Base-by-base conservation (phyloP, 106 monocot species). In the Chionographis japonica region DNA sequence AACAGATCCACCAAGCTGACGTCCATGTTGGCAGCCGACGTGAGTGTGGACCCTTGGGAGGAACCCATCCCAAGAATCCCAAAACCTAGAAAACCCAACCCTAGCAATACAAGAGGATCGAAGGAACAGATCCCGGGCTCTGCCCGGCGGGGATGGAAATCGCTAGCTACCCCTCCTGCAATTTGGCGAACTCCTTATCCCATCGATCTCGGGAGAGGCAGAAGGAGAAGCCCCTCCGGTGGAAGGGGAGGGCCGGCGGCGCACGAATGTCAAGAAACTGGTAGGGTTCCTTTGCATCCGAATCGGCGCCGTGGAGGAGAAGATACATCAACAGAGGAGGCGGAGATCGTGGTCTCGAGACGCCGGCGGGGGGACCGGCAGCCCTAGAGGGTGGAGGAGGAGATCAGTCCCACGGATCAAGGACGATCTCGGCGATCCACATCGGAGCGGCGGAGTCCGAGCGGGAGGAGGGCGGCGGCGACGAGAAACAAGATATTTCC, bases 141-240 rank as follows among this genome's bases (percentile, higher is more conserved):
- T 27, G 27, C 27, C 27, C 27, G 46, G 46, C 46, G 46, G 46
- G 46, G 5, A 5, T 46, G 9, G 40, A 72, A 61, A 61, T 54
- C 58, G 15, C 57, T 66, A 7, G 61, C 50, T 72, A 77, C 27
- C 73, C 73, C 63, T 60, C 64, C 66, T 74, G 80, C 54, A 87
- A 40, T 42, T 65, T 73, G 62, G 76, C 74, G 72, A 72, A 87
- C 64, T 79, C 80, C 83, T 83, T 83, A 80, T 80, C 83, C 83
- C 87, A 83, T 77, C 80, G 51, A 60, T 80, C 79, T 15, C 72
- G 59, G 63, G 85, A 20, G 67, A 55, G 49, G 61, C 78, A 78
- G 52, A 77, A 62, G 62, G 55, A 61, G 70, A 67, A 72, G 50
- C 4, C 46, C 10, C 52, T 40, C 52, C 62, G 12, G 17, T 36